These are phyloP conservation scores for Pezizomycotina sp. DNA, from an alignment of 2,329 filamentous ascomycete genomes.

Conservation along the genomic window DNA sequence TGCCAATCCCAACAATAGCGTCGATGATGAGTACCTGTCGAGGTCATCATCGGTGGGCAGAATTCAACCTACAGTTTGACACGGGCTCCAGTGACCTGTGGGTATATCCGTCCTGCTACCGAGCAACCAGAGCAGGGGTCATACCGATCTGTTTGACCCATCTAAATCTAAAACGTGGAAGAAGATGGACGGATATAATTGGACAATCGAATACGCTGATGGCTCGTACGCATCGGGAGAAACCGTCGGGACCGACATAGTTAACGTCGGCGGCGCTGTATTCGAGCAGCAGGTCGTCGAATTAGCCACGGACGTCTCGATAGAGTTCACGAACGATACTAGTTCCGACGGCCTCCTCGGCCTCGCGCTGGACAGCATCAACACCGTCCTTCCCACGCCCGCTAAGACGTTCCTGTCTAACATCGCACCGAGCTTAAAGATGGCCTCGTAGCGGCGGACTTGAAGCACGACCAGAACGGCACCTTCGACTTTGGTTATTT, in stretches of 20 bases:
- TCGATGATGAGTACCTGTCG: no score
- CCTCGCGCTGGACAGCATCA: conserved; percentile 47
- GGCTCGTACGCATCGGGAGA: conserved; percentile 45
- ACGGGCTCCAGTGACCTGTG: conserved; percentile 62
- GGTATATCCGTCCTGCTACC: conserved; percentile 36
- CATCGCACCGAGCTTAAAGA: conserved; percentile 41
- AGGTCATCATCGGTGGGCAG: no score
- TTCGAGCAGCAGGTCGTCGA: conserved; percentile 48
- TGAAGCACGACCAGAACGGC: conserved; percentile 44
- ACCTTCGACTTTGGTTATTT: conserved; percentile 60
- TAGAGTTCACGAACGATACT: conserved; percentile 42
- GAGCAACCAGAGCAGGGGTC: conserved; percentile 24
- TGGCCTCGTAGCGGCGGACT: conserved; percentile 54
- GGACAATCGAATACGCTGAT: conserved; percentile 52
- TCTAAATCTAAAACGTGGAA: conserved; percentile 29
- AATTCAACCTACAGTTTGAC: conserved; percentile 54
- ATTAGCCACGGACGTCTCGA: conserved; percentile 43
- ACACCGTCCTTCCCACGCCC: conserved; percentile 44
- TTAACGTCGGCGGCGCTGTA: conserved; percentile 48
- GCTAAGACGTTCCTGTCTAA: conserved; percentile 64
- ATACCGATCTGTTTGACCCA: conserved; percentile 30
- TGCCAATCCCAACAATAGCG: no score
- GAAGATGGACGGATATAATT: conserved; percentile 34
- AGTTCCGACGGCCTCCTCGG: conserved; percentile 52
- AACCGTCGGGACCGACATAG: conserved; percentile 49